phyloP scores from a whole-genome alignment of 1,284 basidiomycete species.

The Apiotrichum veenhuisii region DNA sequence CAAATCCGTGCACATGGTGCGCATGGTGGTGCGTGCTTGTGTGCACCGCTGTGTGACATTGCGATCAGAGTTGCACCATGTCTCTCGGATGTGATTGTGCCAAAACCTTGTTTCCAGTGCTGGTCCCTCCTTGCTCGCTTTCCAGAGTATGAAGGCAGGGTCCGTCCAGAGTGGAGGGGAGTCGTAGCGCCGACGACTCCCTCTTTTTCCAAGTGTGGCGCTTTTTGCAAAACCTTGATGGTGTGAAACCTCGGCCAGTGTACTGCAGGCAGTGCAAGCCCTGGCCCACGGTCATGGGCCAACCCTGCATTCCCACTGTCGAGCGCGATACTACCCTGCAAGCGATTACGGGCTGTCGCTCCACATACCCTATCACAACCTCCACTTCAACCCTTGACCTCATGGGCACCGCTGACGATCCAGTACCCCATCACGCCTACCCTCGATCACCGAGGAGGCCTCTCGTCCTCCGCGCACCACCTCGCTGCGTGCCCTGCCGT shows the following conservation, averaged over 20 bases:
- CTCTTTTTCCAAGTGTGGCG: no score
- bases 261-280: no score
- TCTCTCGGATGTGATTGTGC: not conserved
- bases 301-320: no score
- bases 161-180: not conserved
- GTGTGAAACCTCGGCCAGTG: no score
- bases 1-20: no score
- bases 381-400: not conserved
- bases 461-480: not conserved
- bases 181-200: no score
- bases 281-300: no score
- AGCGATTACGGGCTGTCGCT: no score
- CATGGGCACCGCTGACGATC: not conserved
- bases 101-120: not conserved
- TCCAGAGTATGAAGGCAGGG: no score
- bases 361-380: not conserved
- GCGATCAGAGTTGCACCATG: not conserved
- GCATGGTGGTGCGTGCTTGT: no score
- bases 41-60: not conserved
- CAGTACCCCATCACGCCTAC: not conserved
- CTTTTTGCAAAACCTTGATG: no score
- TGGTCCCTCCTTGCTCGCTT: not conserved
- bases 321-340: no score
- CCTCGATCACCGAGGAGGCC: slow-evolving; percentile 4
- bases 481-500: not conserved